Evolutionary conservation across 1,284 basidiomycete species (phyloP).

Genomic region (Malassezia globosa): DNA sequence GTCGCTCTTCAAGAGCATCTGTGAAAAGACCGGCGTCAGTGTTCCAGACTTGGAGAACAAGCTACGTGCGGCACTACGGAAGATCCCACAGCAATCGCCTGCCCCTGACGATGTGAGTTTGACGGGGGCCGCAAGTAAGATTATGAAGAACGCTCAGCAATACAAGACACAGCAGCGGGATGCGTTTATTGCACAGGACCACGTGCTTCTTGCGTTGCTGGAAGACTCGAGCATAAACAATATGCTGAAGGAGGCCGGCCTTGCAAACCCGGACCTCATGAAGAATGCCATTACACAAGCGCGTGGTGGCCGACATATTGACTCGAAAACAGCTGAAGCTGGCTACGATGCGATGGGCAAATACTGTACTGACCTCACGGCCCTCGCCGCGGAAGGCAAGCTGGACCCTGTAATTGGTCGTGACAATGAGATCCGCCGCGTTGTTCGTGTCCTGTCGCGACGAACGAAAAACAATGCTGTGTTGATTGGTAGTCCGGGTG

Average conservation of each 20-base stretch:
- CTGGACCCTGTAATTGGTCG: conserved; percentile 55
- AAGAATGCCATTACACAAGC: conserved; percentile 69
- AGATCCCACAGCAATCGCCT: conserved; percentile 41
- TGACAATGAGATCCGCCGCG: conserved; percentile 42
- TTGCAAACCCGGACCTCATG: conserved; percentile 60
- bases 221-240: conserved; percentile 59
- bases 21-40: conserved; percentile 67
- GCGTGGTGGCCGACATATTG: conserved; percentile 68
- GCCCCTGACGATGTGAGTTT: conserved; percentile 39
- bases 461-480: conserved; percentile 85
- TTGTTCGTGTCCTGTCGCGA: conserved; percentile 44
- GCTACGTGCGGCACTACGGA: conserved; percentile 32
- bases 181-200: conserved; percentile 83
- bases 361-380: conserved; percentile 52
- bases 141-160: conserved; percentile 36
- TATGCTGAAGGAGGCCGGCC: conserved; percentile 62
- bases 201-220: conserved; percentile 62
- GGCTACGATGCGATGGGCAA: conserved; percentile 47
- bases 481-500: conserved; percentile 58
- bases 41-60: conserved; percentile 44
- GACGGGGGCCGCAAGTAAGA: conserved; percentile 28
- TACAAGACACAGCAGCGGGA: conserved; percentile 56
- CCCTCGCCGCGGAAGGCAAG: conserved; percentile 52
- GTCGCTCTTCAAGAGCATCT: conserved; percentile 63
- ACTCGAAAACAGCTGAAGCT: conserved; percentile 59